Conservation (phyloP, 2,329 filamentous ascomycete species). For the Penicillium vulpinum region DNA sequence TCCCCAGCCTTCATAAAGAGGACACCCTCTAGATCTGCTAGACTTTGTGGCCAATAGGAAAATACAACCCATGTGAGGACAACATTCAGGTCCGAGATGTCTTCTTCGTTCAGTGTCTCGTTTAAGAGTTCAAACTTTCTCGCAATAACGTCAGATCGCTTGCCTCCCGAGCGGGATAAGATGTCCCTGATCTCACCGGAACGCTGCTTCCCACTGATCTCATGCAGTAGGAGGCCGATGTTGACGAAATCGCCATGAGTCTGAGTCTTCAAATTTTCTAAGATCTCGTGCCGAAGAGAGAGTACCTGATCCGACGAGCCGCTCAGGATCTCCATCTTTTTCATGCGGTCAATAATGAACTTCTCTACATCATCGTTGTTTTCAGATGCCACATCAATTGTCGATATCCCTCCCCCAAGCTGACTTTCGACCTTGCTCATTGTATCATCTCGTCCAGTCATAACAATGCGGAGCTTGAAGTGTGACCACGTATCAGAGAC, state of each 20-base stretch:
- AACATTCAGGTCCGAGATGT: constrained; percentile 29
- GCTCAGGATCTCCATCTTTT: constrained; percentile 28
- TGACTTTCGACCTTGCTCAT: constrained; percentile 19
- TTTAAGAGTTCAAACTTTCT: constrained; percentile 20
- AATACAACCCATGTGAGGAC: constrained; percentile 25
- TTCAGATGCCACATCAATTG: constrained; percentile 17
- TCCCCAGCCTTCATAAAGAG: constrained; percentile 26
- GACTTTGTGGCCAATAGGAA: not conserved
- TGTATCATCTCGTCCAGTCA: constrained; percentile 20
- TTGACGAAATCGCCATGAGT: constrained; percentile 27
- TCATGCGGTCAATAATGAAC: constrained; percentile 25
- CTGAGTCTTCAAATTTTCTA: constrained; percentile 16
- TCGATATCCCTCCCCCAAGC: constrained; percentile 5
- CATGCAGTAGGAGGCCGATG: constrained; percentile 24
- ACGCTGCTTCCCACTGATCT: constrained; percentile 29
- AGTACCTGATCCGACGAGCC: constrained; percentile 20
- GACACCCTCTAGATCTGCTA: constrained; percentile 22
- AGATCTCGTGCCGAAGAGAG: constrained; percentile 18
- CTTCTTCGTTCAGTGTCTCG: constrained; percentile 25
- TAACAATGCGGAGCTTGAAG: constrained; percentile 20
- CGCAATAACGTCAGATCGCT: constrained; percentile 26
- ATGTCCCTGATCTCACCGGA: constrained; percentile 28
- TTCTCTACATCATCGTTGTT: constrained; percentile 25
- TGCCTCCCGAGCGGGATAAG: constrained; percentile 25
- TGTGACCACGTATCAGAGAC: constrained; percentile 8